phyloP scores from a whole-genome alignment of 331 rosid genomes.

The Erythrophleum ivorense region DNA sequence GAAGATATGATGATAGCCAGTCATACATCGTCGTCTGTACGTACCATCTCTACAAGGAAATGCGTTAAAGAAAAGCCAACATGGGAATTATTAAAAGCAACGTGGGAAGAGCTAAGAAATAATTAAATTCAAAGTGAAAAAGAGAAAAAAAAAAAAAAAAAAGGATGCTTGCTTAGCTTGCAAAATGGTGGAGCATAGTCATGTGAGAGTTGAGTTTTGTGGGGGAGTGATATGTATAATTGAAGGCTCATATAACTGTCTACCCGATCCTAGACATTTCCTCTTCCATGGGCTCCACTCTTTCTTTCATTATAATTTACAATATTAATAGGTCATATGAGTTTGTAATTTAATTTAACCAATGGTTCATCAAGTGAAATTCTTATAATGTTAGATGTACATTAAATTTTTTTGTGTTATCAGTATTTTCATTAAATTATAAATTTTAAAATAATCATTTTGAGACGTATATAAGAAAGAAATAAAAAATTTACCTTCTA shows the following conservation, averaged over 20 bases:
- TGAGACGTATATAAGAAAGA: too few relatives aligned
- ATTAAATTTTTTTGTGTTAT: too few relatives aligned
- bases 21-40: constrained; percentile 52
- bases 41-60: constrained; percentile 51
- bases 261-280: constrained; percentile 72
- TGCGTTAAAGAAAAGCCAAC: constrained; percentile 50
- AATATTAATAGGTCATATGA: too few relatives aligned
- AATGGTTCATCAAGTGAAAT: too few relatives aligned
- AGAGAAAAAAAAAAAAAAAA: too few relatives aligned
- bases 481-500: too few relatives aligned
- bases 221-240: constrained; percentile 43
- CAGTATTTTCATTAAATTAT: too few relatives aligned
- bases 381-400: not conserved
- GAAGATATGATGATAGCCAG: not conserved
- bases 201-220: constrained; percentile 59
- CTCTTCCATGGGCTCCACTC: constrained; percentile 71
- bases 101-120: constrained; percentile 28
- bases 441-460: too few relatives aligned
- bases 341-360: too few relatives aligned
- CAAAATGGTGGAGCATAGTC: constrained; percentile 54
- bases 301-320: not conserved
- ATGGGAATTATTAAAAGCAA: constrained; percentile 40
- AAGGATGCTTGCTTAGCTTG: constrained; percentile 41
- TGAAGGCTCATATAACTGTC: constrained; percentile 61
- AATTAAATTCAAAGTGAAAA: too few relatives aligned